Percentiles rank a stretch among this genome's conserved stretches.
Evolutionary conservation across 2,329 filamentous ascomycete species (phyloP).

Genomic region (Scytalidium sp.): DNA sequence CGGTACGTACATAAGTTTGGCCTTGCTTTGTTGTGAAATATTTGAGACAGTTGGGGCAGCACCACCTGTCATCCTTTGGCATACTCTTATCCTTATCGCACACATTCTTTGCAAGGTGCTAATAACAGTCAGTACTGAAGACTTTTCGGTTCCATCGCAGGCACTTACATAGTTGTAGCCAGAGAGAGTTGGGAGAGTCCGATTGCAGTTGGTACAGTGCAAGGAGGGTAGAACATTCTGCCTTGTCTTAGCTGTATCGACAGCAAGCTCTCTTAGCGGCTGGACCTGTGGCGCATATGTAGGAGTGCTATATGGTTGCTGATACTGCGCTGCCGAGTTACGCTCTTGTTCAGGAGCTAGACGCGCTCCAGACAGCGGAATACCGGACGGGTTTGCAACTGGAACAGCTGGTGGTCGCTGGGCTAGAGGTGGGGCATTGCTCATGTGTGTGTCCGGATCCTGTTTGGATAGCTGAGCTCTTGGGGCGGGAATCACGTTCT

Average conservation of each 20-base stretch:
- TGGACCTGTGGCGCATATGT: neutral
- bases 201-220: neutral
- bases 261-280: neutral
- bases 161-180: constrained; percentile 1
- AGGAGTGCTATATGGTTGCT: neutral
- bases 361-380: neutral
- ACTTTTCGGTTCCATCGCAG: neutral
- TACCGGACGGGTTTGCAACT: neutral
- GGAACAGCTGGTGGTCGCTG: neutral
- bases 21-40: constrained; percentile 21
- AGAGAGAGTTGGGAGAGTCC: neutral
- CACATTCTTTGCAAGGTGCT: constrained; percentile 11
- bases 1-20: constrained; percentile 16
- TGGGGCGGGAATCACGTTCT: constrained; percentile 17
- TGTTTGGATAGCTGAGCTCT: constrained; percentile 2
- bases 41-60: constrained; percentile 14
- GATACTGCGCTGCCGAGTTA: constrained; percentile 2
- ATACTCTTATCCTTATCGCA: constrained; percentile 12
- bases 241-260: neutral
- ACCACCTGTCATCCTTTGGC: constrained; percentile 12
- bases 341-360: constrained; percentile 9
- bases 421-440: neutral
- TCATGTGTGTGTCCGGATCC: constrained; percentile 7
- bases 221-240: neutral
- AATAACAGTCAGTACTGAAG: neutral